These are phyloP conservation scores for Thalassiosira profunda DNA, from an alignment of 108 stramenopile species.

Conservation along the genomic window DNA sequence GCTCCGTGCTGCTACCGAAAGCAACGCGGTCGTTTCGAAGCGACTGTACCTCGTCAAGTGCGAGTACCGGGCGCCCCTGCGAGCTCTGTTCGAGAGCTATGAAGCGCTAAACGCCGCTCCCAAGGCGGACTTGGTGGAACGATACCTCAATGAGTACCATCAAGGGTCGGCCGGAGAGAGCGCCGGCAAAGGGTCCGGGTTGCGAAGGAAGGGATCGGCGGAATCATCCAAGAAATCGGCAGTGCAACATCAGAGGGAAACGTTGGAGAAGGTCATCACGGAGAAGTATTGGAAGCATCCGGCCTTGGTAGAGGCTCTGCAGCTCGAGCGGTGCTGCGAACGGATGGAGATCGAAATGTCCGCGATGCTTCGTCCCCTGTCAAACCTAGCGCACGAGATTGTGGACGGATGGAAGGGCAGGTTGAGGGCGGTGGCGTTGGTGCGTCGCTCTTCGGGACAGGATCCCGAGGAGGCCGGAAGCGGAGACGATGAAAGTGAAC, in stretches of 20 bases:
- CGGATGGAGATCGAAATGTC: slow-evolving; percentile 78
- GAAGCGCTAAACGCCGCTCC: slow-evolving; percentile 79
- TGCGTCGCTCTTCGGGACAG: slow-evolving; percentile 44
- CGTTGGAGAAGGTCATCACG: slow-evolving; percentile 34
- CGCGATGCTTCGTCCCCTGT: slow-evolving; percentile 66
- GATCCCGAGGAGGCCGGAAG: slow-evolving; percentile 1
- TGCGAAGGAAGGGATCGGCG: slow-evolving; percentile 19
- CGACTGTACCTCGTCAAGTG: slow-evolving; percentile 90
- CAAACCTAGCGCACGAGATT: slow-evolving; percentile 72
- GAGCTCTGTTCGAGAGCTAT: slow-evolving; percentile 86
- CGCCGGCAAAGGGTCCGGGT: neutral
- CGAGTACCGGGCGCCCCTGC: slow-evolving; percentile 90
- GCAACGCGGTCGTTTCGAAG: slow-evolving; percentile 80
- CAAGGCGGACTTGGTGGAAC: slow-evolving; percentile 67
- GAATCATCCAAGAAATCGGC: slow-evolving; percentile 5
- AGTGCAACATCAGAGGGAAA: slow-evolving; percentile 29
- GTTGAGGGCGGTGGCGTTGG: slow-evolving; percentile 59
- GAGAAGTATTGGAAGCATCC: slow-evolving; percentile 68
- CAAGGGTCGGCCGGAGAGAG: slow-evolving; percentile 1
- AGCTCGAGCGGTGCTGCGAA: slow-evolving; percentile 75
- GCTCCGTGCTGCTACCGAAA: slow-evolving; percentile 78
- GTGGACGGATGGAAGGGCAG: slow-evolving; percentile 64
- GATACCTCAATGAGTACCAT: slow-evolving; percentile 46
- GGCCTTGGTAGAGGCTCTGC: slow-evolving; percentile 70
- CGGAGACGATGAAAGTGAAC: slow-evolving; percentile 2